Percentiles rank a stretch among this genome's conserved stretches.
phyloP scores from a whole-genome alignment of 805 yeast genomes.

The Kodamaea lidongshanica region DNA sequence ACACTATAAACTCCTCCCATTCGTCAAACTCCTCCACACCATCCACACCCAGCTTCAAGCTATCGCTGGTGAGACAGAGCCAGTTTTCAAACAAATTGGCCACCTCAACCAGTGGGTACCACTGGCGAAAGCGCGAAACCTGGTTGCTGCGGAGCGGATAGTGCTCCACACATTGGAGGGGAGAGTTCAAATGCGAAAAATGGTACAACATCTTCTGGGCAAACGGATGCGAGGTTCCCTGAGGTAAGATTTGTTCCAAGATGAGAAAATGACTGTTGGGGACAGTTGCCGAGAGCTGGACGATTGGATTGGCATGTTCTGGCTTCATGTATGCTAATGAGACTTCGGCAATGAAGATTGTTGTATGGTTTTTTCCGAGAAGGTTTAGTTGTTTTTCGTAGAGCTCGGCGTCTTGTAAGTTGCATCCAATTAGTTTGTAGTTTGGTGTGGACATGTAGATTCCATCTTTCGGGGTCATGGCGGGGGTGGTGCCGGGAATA shows the following conservation, averaged over 20 bases:
- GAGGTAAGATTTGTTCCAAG: slow-evolving; percentile 67
- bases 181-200: slow-evolving; percentile 59
- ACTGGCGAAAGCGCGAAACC: slow-evolving; percentile 42
- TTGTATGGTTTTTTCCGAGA: slow-evolving; percentile 28
- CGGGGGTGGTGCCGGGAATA: slow-evolving; percentile 1
- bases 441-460: slow-evolving; percentile 31
- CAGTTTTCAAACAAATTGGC: slow-evolving; percentile 55
- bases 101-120: slow-evolving; percentile 45
- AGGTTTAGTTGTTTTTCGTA: slow-evolving; percentile 30
- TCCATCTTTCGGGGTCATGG: too few relatives aligned
- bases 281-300: slow-evolving; percentile 41
- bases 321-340: slow-evolving; percentile 77
- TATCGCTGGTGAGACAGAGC: slow-evolving; percentile 37
- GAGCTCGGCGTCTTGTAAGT: slow-evolving; percentile 43
- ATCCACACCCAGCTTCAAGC: slow-evolving; percentile 36
- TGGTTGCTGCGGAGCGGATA: slow-evolving; percentile 53
- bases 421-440: slow-evolving; percentile 62
- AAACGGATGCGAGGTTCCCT: slow-evolving; percentile 58
- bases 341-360: slow-evolving; percentile 73
- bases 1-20: slow-evolving; percentile 72
- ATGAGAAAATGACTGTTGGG: slow-evolving; percentile 55
- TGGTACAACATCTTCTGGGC: slow-evolving; percentile 71
- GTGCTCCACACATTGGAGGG: slow-evolving; percentile 55
- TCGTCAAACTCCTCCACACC: slow-evolving; percentile 70
- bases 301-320: slow-evolving; percentile 55